These are phyloP conservation scores for Nothopassalora personata DNA, from an alignment of 2,329 filamentous ascomycete genomes.

Conservation along the genomic window DNA sequence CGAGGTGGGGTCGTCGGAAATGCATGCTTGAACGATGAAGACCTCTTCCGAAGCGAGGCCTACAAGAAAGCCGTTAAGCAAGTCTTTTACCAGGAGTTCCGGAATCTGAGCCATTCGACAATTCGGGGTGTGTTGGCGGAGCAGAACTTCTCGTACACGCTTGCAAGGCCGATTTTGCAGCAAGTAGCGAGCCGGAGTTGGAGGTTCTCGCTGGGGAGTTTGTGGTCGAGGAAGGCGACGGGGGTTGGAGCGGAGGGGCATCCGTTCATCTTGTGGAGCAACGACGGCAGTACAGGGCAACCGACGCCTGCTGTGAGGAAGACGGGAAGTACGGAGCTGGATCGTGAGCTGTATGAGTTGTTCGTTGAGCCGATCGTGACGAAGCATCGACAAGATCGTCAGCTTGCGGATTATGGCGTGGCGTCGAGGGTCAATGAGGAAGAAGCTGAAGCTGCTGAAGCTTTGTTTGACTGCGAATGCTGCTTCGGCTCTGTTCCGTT, in stretches of 20 bases:
- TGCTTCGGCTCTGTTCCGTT: conserved; percentile 68
- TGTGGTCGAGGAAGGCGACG: conserved; percentile 61
- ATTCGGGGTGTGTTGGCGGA: conserved; percentile 76
- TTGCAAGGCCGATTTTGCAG: conserved; percentile 64
- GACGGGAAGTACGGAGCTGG: conserved; percentile 56
- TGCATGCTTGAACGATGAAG: conserved; percentile 48
- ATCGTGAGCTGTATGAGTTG: conserved; percentile 45
- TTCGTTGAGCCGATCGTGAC: conserved; percentile 41
- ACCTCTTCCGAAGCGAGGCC: conserved; percentile 60
- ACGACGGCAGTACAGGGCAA: conserved; percentile 41
- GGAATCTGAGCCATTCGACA: conserved; percentile 64
- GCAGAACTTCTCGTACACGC: conserved; percentile 71
- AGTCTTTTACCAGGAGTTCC: conserved; percentile 71
- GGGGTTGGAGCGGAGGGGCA: conserved; percentile 52
- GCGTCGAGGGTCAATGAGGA: conserved; percentile 45
- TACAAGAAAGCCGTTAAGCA: conserved; percentile 65
- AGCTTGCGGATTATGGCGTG: conserved; percentile 37
- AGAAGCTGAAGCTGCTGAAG: conserved; percentile 43
- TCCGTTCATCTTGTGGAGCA: conserved; percentile 59
- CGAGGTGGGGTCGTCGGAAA: not conserved
- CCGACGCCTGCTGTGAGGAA: conserved; percentile 57
- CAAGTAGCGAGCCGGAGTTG: conserved; percentile 67
- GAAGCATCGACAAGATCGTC: conserved; percentile 36
- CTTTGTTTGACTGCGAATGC: conserved; percentile 66
- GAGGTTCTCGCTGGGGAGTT: conserved; percentile 65